Base-by-base conservation (phyloP, 2,329 filamentous ascomycete genomes). In the Dactylella cylindrospora region DNA sequence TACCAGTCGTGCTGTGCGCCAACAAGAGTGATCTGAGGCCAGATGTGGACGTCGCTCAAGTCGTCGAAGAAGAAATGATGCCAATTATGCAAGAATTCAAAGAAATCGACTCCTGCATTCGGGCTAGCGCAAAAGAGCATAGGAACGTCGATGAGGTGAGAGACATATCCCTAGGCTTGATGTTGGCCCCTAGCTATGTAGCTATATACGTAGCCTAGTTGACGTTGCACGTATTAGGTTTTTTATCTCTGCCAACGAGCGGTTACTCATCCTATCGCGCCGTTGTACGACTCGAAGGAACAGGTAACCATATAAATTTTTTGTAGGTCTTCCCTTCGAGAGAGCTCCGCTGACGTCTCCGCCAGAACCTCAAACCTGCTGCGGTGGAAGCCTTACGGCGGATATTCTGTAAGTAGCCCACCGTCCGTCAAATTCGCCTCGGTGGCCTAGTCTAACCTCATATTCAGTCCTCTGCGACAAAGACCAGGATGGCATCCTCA, bases 171-270 rank as follows among this genome's bases (percentile, higher is more conserved):
- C n/a, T n/a, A n/a, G n/a, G n/a, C n/a, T n/a, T n/a, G n/a, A n/a
- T n/a, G n/a, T n/a, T n/a, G n/a, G n/a, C n/a, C n/a, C n/a, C 8
- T 22, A 9, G 10, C 9, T 23, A 10, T 39, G 33, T 29, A 40
- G 4, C 13, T 23, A 29, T 26, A 36, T 3, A 13, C 3, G 31
- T 31, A 31, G 1, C 13, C 17, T 3, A 13, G 15, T 19, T 43
- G 19, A 26, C 20, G 8, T 44, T 36, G 9, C 32, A 19, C 8
- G 10, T 17, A 50, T 26, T 29, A 91, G 73, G 89, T 91, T 60
- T 97, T 98, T 76, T 97, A 95, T 70, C 83, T 98, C 10, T 98
- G 93, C 73, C 93, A 98, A 73, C 97, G 97, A 71, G 93, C 93
- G 13, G 91, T 98, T 68, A 96, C 90, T 2, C 90, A 97, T 72